Evolutionary conservation across 2,329 filamentous ascomycete species (phyloP).

Genomic region (Penicillium paneum): DNA sequence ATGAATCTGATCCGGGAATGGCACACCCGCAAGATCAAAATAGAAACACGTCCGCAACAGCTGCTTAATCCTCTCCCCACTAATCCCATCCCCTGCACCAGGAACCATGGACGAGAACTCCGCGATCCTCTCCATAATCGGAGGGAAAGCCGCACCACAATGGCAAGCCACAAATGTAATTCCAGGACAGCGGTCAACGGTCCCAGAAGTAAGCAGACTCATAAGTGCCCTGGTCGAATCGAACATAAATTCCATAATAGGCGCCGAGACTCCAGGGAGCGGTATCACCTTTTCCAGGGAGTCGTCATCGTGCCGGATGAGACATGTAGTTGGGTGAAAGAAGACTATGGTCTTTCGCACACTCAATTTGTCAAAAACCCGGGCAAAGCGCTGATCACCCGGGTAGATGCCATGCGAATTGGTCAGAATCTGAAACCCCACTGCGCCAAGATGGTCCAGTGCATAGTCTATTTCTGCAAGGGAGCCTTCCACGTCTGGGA

Average conservation of each 20-base stretch:
- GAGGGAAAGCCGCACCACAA: constrained; percentile 34
- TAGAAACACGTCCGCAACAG: constrained; percentile 43
- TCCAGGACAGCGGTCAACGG: constrained; percentile 17
- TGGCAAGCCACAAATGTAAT: constrained; percentile 25
- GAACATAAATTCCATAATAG: constrained; percentile 30
- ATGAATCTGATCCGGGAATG: constrained; percentile 50
- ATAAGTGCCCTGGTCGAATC: constrained; percentile 26
- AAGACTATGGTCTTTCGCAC: constrained; percentile 49
- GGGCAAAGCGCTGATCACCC: constrained; percentile 46
- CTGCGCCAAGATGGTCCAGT: constrained; percentile 44
- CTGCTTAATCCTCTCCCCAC: constrained; percentile 13
- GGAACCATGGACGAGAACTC: constrained; percentile 14
- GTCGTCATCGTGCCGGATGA: not conserved
- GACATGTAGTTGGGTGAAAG: constrained; percentile 51
- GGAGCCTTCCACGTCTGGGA: constrained; percentile 49
- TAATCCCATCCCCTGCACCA: constrained; percentile 1
- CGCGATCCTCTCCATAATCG: constrained; percentile 21
- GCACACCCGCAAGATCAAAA: constrained; percentile 54
- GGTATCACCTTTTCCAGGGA: constrained; percentile 13
- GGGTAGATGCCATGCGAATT: constrained; percentile 55
- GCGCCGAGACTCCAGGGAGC: constrained; percentile 17
- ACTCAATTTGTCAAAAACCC: constrained; percentile 51
- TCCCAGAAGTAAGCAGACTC: constrained; percentile 25
- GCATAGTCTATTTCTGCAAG: constrained; percentile 49
- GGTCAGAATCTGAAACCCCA: constrained; percentile 53